Evolutionary conservation across 345 rosid species (phyloP), one percentile per base, ranked within the genome.

Genomic region (Microthlaspi erraticum): DNA sequence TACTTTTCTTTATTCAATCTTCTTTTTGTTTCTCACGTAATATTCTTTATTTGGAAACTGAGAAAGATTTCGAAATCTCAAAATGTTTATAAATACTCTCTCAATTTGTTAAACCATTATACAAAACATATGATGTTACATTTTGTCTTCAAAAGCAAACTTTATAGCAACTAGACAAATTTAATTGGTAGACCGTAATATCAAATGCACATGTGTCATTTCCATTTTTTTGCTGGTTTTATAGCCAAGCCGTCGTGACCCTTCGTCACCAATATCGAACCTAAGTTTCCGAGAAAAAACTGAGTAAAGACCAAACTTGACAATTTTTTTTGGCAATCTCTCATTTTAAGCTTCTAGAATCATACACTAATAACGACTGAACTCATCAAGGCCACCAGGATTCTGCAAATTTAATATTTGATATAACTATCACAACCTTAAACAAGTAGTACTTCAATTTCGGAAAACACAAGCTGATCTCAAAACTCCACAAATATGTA

Each of bases 391-490:
- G 17, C 8, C 64, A 36, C 17, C 34, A 55, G 50, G 4, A 44
- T 50, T 52, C 48, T 46, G 41, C 44, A 64, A 64, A 48, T 10
- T 56, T 26, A 26, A 26, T 26, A 29, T 56, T 64, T 38, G 49
- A 73, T 73, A 37, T 29, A 72, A 37, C 55, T n/a, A 38, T n/a
- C 52, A 73, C 60, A 58, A 49, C 46, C 57, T 72, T 37, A 43
- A 54, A 34, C 62, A 52, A 39, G 46, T 71, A 55, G 34, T 56
- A 37, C 52, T 16, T 17, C 23, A 73, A 65, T 31, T 11, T 5
- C 45, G 17, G 3, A 14, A 39, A 50, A 42, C 52, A 58, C 41
- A 59, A 66, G 26, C 43, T 72, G 51, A 18, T 37, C 57, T n/a
- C 26, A 31, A 39, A 38, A 56, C 43, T 18, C 19, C 1, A 37